Conservation (phyloP, 768 basidiomycete species). For the Leccinum fibrillosum region DNA sequence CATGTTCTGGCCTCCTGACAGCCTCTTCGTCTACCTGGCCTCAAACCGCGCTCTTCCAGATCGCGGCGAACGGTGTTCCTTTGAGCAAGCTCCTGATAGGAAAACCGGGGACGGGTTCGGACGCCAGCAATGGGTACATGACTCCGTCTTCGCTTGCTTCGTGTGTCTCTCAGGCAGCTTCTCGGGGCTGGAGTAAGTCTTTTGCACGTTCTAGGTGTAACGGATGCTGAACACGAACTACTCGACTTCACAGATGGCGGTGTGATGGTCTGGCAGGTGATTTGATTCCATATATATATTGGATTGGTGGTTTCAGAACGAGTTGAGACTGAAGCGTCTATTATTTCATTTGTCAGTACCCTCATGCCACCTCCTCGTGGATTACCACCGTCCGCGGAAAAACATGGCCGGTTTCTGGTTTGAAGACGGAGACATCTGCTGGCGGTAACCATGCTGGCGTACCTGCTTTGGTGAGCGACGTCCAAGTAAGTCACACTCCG, state of each 20-base stretch:
- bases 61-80: constrained; percentile 43
- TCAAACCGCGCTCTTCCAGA: constrained; percentile 53
- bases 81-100: constrained; percentile 54
- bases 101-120: constrained; percentile 42
- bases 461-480: constrained; percentile 38
- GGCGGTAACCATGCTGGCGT: constrained; percentile 36
- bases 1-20: constrained; percentile 56
- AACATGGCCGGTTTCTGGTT: constrained; percentile 32
- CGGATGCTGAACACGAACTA: background rate
- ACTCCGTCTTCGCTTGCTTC: constrained; percentile 49
- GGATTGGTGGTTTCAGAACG: background rate
- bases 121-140: constrained; percentile 56
- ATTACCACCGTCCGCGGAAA: constrained; percentile 37
- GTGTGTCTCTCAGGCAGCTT: constrained; percentile 59
- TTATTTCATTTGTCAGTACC: constrained; percentile 27
- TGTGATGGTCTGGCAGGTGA: constrained; percentile 44
- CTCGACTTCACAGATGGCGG: constrained; percentile 28
- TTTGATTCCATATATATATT: background rate
- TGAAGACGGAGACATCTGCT: background rate
- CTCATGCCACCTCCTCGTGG: constrained; percentile 38
- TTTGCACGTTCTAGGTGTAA: background rate
- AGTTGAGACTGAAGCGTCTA: background rate
- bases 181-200: constrained; percentile 62
- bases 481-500: constrained; percentile 32
- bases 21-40: constrained; percentile 62